A percentile compares a stretch with the other conserved stretches of the same genome.
phyloP scores from a whole-genome alignment of 148 eudicot genomes.

The Cornus florida region DNA sequence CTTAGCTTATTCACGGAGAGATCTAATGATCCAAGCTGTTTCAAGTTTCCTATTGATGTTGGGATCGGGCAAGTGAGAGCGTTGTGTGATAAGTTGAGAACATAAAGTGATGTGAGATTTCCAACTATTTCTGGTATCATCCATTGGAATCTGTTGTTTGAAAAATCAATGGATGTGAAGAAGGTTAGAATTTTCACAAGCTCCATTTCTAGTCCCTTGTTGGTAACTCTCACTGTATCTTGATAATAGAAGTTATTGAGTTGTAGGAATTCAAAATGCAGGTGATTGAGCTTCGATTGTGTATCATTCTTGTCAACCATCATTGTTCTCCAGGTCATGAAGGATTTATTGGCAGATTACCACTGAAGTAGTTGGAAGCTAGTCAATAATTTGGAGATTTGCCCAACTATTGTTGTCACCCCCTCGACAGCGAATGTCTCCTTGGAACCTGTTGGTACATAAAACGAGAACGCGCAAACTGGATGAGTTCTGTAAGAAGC shows the following conservation, averaged over 20 bases:
- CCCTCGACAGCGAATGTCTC: not conserved
- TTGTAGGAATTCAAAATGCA: not conserved
- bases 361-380: constrained; percentile 26
- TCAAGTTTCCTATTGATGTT: constrained; percentile 14
- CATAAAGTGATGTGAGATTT: constrained; percentile 9
- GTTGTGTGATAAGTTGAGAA: constrained; percentile 24
- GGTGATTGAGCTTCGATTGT: constrained; percentile 3
- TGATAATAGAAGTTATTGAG: constrained; percentile 13
- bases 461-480: constrained; percentile 8
- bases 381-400: constrained; percentile 32
- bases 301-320: constrained; percentile 13
- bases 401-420: constrained; percentile 1
- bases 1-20: constrained; percentile 18
- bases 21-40: constrained; percentile 16
- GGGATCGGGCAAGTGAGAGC: constrained; percentile 14
- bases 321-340: constrained; percentile 20
- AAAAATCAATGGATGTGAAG: constrained; percentile 30
- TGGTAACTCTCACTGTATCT: constrained; percentile 12
- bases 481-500: constrained; percentile 8
- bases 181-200: constrained; percentile 15
- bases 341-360: constrained; percentile 7
- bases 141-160: constrained; percentile 17
- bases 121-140: constrained; percentile 19
- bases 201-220: constrained; percentile 21
- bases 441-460: constrained; percentile 17